Evolutionary conservation across 169 alveolate genomes (phyloP).

Genomic region (Plasmodium gonderi): DNA sequence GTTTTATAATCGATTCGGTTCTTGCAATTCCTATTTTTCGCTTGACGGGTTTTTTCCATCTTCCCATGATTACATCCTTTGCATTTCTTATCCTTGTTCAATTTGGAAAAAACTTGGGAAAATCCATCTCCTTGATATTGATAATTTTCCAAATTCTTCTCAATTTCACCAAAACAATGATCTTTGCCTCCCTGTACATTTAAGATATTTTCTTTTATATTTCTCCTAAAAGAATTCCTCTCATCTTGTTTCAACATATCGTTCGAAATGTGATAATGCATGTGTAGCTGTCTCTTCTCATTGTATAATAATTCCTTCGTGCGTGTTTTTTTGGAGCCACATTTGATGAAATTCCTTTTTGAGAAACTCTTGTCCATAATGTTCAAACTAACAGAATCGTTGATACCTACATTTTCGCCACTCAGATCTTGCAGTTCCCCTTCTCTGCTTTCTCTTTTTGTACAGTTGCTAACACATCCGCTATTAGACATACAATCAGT

Average conservation of each 20-base stretch:
- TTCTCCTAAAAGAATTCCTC: not conserved
- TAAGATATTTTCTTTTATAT: slow-evolving; percentile 4
- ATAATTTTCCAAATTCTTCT: not conserved
- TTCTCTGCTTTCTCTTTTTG: not conserved
- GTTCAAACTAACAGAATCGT: not conserved
- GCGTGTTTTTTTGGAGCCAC: not conserved
- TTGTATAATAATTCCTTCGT: not conserved
- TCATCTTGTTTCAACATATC: not conserved
- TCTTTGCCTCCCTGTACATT: not conserved
- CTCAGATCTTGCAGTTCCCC: not conserved
- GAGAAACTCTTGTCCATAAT: not conserved
- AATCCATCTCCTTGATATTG: not conserved
- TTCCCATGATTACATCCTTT: not conserved
- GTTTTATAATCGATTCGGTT: not conserved
- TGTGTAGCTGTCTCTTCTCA: not conserved
- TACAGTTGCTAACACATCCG: not conserved
- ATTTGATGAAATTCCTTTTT: not conserved
- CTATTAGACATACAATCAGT: not conserved
- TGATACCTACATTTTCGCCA: not conserved
- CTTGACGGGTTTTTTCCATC: not conserved
- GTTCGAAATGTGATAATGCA: not conserved
- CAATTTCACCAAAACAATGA: not conserved
- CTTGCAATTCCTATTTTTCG: not conserved
- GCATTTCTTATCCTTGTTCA: not conserved
- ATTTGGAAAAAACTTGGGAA: not conserved